Percentiles rank a stretch among this genome's conserved stretches.
phyloP scores from a whole-genome alignment of 257 asterid species.

The Solanum virginianum region DNA sequence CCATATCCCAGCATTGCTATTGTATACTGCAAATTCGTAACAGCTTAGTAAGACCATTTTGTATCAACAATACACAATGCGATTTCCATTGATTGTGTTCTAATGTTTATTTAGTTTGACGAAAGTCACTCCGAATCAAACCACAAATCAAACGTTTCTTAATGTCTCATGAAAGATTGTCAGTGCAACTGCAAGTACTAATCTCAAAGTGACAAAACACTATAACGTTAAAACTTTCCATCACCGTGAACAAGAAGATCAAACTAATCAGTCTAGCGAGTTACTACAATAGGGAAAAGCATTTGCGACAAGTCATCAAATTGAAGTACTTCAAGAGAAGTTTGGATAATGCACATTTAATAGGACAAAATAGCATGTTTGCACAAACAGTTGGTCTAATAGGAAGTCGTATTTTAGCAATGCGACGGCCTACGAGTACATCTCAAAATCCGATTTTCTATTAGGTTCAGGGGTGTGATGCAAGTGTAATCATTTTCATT shows the following conservation, averaged over 20 bases:
- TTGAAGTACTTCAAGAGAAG: not conserved
- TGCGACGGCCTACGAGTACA: not conserved
- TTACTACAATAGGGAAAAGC: not conserved
- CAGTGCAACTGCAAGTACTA: not conserved
- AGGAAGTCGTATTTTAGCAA: not conserved
- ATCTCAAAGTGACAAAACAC: not conserved
- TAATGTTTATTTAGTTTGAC: not conserved
- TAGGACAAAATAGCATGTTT: not conserved
- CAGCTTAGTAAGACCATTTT: not conserved
- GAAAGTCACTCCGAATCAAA: not conserved
- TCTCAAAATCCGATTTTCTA: not conserved
- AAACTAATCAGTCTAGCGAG: not conserved
- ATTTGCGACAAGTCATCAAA: not conserved
- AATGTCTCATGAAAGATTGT: not conserved
- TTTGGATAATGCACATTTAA: not conserved
- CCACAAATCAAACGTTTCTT: not conserved
- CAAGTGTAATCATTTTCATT: not conserved
- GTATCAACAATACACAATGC: not conserved
- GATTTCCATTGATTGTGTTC: not conserved
- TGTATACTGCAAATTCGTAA: slow-evolving; percentile 30
- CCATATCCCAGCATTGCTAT: slow-evolving; percentile 65
- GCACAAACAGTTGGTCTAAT: not conserved
- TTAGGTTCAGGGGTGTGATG: not conserved
- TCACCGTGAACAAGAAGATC: not conserved
- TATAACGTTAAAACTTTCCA: not conserved